phyloP scores from a whole-genome alignment of 2,329 filamentous ascomycete species.

The Colletotrichum theobromicola region DNA sequence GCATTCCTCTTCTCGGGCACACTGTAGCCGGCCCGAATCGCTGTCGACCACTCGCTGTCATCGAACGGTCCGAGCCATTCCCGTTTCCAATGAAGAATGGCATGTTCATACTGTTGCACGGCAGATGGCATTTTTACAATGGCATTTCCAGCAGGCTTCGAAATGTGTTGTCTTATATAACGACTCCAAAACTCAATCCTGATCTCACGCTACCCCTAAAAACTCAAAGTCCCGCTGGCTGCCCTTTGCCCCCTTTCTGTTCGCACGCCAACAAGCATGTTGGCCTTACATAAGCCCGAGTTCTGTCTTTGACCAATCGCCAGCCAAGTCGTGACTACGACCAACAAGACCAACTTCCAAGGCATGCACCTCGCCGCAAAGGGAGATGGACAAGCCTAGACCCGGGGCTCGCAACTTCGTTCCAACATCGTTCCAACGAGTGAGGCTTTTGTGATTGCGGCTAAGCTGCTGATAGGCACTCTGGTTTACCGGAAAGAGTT shows the following conservation, averaged over 20 bases:
- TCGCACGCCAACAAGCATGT: neutral
- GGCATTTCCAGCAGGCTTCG: neutral
- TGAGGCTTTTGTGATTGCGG: neutral
- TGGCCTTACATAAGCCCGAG: neutral
- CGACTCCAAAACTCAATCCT: neutral
- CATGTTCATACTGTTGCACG: neutral
- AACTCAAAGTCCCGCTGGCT: neutral
- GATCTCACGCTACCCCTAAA: neutral
- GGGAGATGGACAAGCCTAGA: neutral
- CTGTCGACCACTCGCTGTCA: neutral
- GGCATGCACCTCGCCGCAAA: neutral
- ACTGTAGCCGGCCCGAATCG: neutral
- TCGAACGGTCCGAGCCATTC: neutral
- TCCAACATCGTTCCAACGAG: neutral
- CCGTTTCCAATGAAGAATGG: neutral
- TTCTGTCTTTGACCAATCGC: neutral
- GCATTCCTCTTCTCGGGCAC: neutral
- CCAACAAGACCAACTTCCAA: neutral
- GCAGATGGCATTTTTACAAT: neutral
- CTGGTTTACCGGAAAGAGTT: neutral
- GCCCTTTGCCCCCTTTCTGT: neutral
- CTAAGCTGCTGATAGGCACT: neutral
- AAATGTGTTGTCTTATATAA: neutral
- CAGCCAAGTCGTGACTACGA: neutral
- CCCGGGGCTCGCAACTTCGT: neutral